Evolutionary conservation across 768 basidiomycete genomes (phyloP), one percentile per base, ranked within the genome.

Genomic region (Suillus cothurnatus): DNA sequence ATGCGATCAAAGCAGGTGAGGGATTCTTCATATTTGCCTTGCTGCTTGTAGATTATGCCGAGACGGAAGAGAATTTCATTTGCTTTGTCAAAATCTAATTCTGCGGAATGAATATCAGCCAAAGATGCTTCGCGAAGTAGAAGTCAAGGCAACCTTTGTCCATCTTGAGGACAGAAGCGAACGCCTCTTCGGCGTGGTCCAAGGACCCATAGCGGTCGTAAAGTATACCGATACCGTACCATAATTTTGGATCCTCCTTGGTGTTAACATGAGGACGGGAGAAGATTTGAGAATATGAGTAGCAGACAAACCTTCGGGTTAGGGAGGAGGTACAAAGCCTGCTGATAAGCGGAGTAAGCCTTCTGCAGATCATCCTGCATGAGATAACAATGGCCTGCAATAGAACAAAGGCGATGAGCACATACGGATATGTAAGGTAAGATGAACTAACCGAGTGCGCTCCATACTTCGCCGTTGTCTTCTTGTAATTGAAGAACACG

Each of bases 321-420:
- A 3, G 94, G 94, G 43, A 99, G 87, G 68, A 96, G 85, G 76
- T 97, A 98, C 28, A 99, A 85, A 2, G 97, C 97, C 76, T 99
- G 97, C 79, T 99, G 96, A 78, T 99, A 99, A 19, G 97, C 96
- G 1, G 93, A 91, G 78, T 99, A 99, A 0, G 97, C 97, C 81
- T 97, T 97, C 81, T 97, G 95, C 55, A 99, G 87, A 80, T 99
- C 95, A 75, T 99, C 97, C 75, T 97, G 96, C 97, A 97, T 99
- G 66, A 99, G 88, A 78, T 97, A 95, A 78, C 97, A 99, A 72
- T 99, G 95, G 38, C 96, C 94, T 93, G 72, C 12, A 64, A 67
- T 45, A 34, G 52, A 53, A 56, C 63, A 57, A 68, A 62, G 60
- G 56, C 67, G 56, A 73, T 62, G 64, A 67, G 38, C 53, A 55